phyloP scores from a whole-genome alignment of 495 filamentous ascomycete genomes.

The Cudoniella acicularis region DNA sequence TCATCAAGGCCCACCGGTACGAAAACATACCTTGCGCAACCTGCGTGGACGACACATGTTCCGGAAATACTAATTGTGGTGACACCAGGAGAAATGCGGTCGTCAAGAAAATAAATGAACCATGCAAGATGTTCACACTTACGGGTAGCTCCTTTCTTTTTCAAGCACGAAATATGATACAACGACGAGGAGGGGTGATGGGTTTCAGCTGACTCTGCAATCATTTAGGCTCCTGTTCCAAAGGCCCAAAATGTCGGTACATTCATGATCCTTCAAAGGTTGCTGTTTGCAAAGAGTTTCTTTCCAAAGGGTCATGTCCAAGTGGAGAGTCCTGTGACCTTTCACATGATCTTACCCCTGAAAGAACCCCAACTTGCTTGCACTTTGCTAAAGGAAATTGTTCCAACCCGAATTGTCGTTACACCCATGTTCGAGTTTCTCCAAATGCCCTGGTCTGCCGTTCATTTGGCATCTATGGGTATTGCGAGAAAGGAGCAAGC shows the following conservation, averaged over 20 bases:
- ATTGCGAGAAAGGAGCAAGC: conserved; percentile 76
- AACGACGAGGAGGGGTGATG: background rate
- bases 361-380: conserved; percentile 82
- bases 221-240: conserved; percentile 70
- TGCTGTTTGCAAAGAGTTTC: conserved; percentile 84
- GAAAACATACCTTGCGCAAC: conserved; percentile 18
- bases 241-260: conserved; percentile 76
- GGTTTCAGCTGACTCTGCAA: conserved; percentile 20
- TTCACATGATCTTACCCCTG: conserved; percentile 82
- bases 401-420: conserved; percentile 82
- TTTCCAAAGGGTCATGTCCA: conserved; percentile 74
- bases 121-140: conserved; percentile 85
- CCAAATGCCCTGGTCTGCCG: conserved; percentile 80
- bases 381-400: conserved; percentile 91
- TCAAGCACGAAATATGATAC: background rate
- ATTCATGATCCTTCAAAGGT: conserved; percentile 84
- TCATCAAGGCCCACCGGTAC: conserved; percentile 66
- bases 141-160: conserved; percentile 68
- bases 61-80: conserved; percentile 9
- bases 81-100: conserved; percentile 36
- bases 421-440: conserved; percentile 81
- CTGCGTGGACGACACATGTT: background rate
- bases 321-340: conserved; percentile 84
- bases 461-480: conserved; percentile 80
- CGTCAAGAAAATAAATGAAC: conserved; percentile 68